Percentiles rank a stretch among this genome's conserved stretches.
Conservation (phyloP, 164 flowering plant genomes). For the Chimonanthus salicifolius region DNA sequence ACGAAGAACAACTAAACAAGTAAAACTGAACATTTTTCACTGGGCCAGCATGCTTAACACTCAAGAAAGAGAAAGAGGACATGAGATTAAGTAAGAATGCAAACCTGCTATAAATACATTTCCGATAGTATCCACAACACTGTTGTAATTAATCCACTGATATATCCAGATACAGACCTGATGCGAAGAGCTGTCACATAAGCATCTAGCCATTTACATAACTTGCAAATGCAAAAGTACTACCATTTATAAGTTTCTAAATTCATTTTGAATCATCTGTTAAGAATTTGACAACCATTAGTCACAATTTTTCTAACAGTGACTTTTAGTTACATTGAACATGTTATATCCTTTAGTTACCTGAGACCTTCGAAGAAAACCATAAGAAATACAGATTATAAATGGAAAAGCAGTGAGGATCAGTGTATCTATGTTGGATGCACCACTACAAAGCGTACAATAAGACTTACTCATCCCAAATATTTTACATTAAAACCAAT, state of each 20-base stretch:
- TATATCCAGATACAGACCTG: conserved; percentile 86
- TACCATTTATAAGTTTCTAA: neutral
- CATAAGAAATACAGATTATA: neutral
- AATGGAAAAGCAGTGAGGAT: neutral
- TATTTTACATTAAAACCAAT: too few species aligned
- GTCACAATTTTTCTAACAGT: too few species aligned
- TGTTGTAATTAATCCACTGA: conserved; percentile 79
- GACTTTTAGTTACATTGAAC: neutral
- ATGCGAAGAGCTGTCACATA: conserved; percentile 8
- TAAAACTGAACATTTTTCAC: too few species aligned
- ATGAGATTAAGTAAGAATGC: neutral
- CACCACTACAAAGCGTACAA: neutral
- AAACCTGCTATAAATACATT: conserved; percentile 88
- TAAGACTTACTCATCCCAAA: neutral
- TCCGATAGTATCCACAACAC: conserved; percentile 54
- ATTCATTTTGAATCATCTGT: neutral
- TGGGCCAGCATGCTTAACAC: too few species aligned
- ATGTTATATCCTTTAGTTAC: neutral
- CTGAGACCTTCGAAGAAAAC: neutral
- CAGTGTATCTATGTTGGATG: neutral
- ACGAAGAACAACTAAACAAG: too few species aligned
- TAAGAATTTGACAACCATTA: neutral
- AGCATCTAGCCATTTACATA: neutral
- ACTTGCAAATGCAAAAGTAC: neutral
- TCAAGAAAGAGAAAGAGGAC: too few species aligned